Base-by-base conservation (phyloP, 345 rosid species). In the Ceriops tagal region DNA sequence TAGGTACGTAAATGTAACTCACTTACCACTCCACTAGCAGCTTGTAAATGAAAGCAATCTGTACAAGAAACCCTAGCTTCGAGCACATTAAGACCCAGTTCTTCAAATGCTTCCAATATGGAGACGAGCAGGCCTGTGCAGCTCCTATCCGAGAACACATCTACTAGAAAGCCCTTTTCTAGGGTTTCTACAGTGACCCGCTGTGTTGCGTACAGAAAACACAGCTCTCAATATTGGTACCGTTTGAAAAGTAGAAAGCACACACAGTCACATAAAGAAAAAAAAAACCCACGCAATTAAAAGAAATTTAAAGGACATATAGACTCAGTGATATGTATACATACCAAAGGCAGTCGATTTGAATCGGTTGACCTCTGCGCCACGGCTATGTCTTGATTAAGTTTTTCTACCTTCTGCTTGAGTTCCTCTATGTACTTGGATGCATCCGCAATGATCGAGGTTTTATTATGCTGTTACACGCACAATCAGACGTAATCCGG, bases 11-110 rank as follows among this genome's bases (percentile, higher is more conserved):
- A 56, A 56, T 56, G 49, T 30, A 9, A 28, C 20, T 43, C 30
- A 49, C 78, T 74, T 87, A 89, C 96, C 84, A 90, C 89, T 77
- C 86, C 88, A 11, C 92, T 91, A 67, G 81, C 80, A 28, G 93
- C 97, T 77, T 93, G 85, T 66, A 93, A 79, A 57, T 72, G 81
- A 61, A 93, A 93, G 13, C 75, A 79, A 32, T 93, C 92, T 0
- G 92, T 77, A 79, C 97, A 93, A 73, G 97, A 89, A 91, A 80
- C 96, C 92, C 93, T 91, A 85, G 98, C 97, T 77, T 93, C 97
- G 19, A 82, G 84, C 69, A 93, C 85, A 76, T 81, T 82, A 31
- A 93, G 91, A 30, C 91, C 87, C 65, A 91, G 68, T 53, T 91
- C 95, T 58, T 93, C 98, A 72, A 93, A 89, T 56, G 90, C 86